These are phyloP conservation scores for Fragilariopsis cylindrus DNA, from an alignment of 108 stramenopile genomes.

Conservation along the genomic window DNA sequence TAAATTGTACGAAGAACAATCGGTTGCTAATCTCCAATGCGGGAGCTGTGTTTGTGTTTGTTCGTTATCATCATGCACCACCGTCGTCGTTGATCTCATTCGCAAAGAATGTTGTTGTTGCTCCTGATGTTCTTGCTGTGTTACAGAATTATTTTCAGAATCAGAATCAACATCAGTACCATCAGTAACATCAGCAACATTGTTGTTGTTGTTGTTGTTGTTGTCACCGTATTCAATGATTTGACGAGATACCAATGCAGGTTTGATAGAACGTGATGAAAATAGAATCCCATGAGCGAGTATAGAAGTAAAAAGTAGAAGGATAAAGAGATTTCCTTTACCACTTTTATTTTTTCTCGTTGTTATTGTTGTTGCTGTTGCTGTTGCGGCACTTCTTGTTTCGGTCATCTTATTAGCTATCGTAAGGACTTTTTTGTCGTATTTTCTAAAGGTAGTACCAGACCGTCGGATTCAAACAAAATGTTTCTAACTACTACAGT, in stretches of 20 bases:
- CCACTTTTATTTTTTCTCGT: too few relatives aligned
- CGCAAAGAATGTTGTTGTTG: neutral
- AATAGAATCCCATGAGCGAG: constrained; percentile 14
- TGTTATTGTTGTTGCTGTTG: too few relatives aligned
- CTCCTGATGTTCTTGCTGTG: neutral
- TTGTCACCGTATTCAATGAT: neutral
- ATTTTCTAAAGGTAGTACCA: too few relatives aligned
- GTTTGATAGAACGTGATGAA: neutral
- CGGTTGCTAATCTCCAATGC: constrained; percentile 14
- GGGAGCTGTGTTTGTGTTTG: constrained; percentile 1
- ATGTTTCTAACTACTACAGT: too few relatives aligned
- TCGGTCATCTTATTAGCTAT: too few relatives aligned
- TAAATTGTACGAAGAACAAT: constrained; percentile 7
- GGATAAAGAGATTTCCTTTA: neutral
- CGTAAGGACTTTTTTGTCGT: too few relatives aligned
- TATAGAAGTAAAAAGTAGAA: constrained; percentile 10
- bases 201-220: neutral
- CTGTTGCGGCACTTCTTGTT: too few relatives aligned
- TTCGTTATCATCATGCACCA: neutral
- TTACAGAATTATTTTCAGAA: neutral
- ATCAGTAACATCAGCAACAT: neutral
- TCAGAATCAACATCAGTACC: neutral
- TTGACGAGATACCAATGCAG: neutral
- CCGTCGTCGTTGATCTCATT: neutral
- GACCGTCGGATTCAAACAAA: too few relatives aligned